A percentile compares a stretch with the other conserved stretches of the same genome.
Conservation (phyloP, 352 stramenopile genomes). For the Phytopythium ostracodes region DNA sequence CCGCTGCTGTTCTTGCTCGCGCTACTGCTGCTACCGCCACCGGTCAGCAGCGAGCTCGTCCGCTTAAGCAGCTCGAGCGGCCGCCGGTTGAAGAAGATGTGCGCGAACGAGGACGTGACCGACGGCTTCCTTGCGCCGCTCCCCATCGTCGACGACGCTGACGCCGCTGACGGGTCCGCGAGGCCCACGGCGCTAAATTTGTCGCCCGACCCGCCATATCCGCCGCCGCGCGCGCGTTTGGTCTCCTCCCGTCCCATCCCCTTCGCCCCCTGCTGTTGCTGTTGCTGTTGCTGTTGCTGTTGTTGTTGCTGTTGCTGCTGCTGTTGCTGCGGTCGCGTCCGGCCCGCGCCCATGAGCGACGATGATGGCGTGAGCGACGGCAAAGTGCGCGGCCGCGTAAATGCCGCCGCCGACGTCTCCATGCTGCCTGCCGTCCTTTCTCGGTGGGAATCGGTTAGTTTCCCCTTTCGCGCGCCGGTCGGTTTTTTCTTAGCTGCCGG, state of each 20-base stretch:
- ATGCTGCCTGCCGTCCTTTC: constrained; percentile 1
- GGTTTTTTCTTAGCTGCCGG: background rate
- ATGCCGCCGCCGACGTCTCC: background rate
- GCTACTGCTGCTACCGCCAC: background rate
- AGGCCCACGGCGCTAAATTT: constrained; percentile 6
- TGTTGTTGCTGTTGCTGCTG: background rate
- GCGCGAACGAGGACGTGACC: constrained; percentile 17
- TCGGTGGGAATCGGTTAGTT: background rate
- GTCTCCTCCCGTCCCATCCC: background rate
- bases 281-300: background rate
- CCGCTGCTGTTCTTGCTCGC: background rate
- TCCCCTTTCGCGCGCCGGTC: background rate
- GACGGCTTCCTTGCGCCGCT: constrained; percentile 19
- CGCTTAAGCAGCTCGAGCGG: constrained; percentile 36
- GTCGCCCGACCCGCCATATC: background rate
- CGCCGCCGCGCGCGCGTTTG: constrained; percentile 2
- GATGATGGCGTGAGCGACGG: background rate
- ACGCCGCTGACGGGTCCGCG: constrained; percentile 1
- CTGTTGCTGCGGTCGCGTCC: background rate
- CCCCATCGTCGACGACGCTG: background rate
- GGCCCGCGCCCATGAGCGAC: background rate
- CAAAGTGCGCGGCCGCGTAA: constrained; percentile 1
- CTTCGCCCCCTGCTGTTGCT: background rate
- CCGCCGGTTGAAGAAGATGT: constrained; percentile 48
- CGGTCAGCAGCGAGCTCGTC: constrained; percentile 28